Evolutionary conservation across 257 asterid species (phyloP), one percentile per base, ranked within the genome.

Genomic region (Solanum ahanhuiri): DNA sequence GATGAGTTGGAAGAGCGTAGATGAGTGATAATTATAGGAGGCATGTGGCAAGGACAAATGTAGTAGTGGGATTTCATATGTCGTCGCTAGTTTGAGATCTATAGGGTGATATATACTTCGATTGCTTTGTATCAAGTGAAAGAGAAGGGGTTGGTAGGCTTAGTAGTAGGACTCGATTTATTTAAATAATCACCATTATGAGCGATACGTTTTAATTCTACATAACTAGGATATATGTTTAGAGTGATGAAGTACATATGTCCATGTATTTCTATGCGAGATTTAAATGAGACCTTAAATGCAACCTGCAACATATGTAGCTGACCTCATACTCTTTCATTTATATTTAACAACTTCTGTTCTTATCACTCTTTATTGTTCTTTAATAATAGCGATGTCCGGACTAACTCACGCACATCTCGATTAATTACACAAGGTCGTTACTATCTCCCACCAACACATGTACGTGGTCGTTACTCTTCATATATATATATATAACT

Each of bases 251-350:
- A 23, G 64, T 33, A 25, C 39, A 18, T 79, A 45, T 79, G 66
- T 79, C 84, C 84, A 79, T 79, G 12, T 82, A 75, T 6, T 60
- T 35, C 34, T 86, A 83, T 76, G 87, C 82, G 93, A 82, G 90
- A 84, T 82, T 23, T 90, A 87, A 90, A 90, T 92, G 95, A 35
- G 34, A 86, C 79, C 87, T 88, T 93, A 88, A 94, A 92, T 90
- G 94, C 93, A 57, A 79, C 86, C 91, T 89, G 94, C 91, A 84
- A 67, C 82, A 43, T 58, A 73, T 83, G 39, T 92, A 93, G 92
- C 96, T 90, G 91, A 93, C 98, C 93, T 90, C 94, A 87, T 79
- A 91, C 93, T 87, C 39, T 85, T 88, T 48, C 58, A 14, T 48
- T 48, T 48, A n/a, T n/a, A n/a, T n/a, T 9, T 92, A 91, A 93